Evolutionary conservation across 768 basidiomycete genomes (phyloP).

Genomic region (Boletus pseudo-olivaceus): DNA sequence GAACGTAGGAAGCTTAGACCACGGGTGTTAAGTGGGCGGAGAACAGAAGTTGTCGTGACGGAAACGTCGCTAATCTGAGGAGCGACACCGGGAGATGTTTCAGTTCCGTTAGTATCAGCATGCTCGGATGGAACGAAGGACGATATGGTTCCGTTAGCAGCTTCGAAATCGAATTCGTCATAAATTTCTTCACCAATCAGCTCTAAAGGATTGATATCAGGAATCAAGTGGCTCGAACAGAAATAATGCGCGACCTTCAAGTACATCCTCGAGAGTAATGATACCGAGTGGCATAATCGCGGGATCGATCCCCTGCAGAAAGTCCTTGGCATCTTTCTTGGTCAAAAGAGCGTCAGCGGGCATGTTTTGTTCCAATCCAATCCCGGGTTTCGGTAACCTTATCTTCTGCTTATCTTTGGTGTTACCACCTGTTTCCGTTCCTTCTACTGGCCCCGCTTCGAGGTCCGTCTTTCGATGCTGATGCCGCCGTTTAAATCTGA

Average conservation of each 20-base stretch:
- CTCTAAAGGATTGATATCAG: slow-evolving; percentile 43
- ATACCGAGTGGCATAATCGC: slow-evolving; percentile 84
- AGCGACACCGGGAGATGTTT: slow-evolving; percentile 7
- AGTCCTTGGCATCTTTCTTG: slow-evolving; percentile 75
- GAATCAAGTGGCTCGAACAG: not conserved
- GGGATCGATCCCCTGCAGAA: slow-evolving; percentile 78
- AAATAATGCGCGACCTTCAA: slow-evolving; percentile 58
- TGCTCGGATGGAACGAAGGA: slow-evolving; percentile 36
- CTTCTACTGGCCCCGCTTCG: slow-evolving; percentile 22
- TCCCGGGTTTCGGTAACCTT: slow-evolving; percentile 33
- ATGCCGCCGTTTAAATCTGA: slow-evolving; percentile 9
- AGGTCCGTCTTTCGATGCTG: slow-evolving; percentile 19
- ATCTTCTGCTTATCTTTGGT: slow-evolving; percentile 25
- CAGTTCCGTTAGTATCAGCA: slow-evolving; percentile 28
- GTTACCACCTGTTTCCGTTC: slow-evolving; percentile 10
- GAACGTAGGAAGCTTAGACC: slow-evolving; percentile 52
- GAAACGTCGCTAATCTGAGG: slow-evolving; percentile 5
- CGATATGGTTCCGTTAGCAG: slow-evolving; percentile 54
- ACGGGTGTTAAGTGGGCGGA: slow-evolving; percentile 43
- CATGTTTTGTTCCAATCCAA: slow-evolving; percentile 73
- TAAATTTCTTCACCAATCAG: slow-evolving; percentile 92
- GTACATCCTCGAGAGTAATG: slow-evolving; percentile 89
- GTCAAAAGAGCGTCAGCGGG: slow-evolving; percentile 84
- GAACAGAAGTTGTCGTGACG: slow-evolving; percentile 24
- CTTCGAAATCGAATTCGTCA: slow-evolving; percentile 84